phyloP scores from a whole-genome alignment of 2,329 filamentous ascomycete species.

The Colletotrichum filicis region DNA sequence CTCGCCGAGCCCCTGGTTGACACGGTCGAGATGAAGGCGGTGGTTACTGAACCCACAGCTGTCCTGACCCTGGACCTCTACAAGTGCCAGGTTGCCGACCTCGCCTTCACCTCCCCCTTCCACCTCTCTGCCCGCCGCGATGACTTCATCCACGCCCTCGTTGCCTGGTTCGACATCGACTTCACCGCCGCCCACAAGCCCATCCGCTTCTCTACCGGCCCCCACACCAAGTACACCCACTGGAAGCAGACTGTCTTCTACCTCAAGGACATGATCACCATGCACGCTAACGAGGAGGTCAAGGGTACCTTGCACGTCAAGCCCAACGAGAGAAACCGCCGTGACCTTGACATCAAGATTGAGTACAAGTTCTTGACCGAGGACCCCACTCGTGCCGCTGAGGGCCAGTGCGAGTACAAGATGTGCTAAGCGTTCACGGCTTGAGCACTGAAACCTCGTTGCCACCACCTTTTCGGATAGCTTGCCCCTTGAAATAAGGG shows the following conservation, averaged over 20 bases:
- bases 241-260: conserved; percentile 99
- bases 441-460: neutral
- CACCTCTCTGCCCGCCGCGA: conserved; percentile 81
- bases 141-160: conserved; percentile 95
- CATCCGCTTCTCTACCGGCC: conserved; percentile 94
- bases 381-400: conserved; percentile 75
- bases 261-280: conserved; percentile 90
- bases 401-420: conserved; percentile 83
- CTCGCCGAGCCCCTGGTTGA: conserved; percentile 97
- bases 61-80: conserved; percentile 94
- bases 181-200: conserved; percentile 99
- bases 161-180: conserved; percentile 99
- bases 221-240: conserved; percentile 99
- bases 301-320: conserved; percentile 80
- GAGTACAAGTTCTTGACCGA: conserved; percentile 83
- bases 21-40: conserved; percentile 96
- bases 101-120: conserved; percentile 86
- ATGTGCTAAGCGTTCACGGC: conserved; percentile 64
- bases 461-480: neutral
- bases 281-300: conserved; percentile 86
- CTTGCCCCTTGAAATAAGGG: neutral
- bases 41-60: conserved; percentile 89
- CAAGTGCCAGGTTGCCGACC: conserved; percentile 84
- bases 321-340: conserved; percentile 93
- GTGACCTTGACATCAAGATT: conserved; percentile 92